Conservation (phyloP, 2,329 filamentous ascomycete species). For the Fusarium decemcellulare region DNA sequence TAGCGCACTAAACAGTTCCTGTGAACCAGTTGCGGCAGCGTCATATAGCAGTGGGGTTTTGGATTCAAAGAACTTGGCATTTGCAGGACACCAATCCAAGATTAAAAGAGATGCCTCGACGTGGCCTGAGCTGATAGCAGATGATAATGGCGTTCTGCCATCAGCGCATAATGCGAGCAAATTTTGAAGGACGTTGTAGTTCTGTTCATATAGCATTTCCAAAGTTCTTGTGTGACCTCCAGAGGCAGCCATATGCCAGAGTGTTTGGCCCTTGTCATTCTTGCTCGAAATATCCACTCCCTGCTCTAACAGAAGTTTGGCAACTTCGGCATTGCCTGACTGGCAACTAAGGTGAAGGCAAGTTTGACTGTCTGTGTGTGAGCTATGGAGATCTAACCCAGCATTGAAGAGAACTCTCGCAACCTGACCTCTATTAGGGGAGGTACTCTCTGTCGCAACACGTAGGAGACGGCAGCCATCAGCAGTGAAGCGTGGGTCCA, state of each 20-base stretch:
- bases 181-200: background rate
- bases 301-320: background rate
- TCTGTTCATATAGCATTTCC: background rate
- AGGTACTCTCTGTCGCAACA: background rate
- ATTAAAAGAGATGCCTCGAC: background rate
- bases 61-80: background rate
- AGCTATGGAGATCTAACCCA: background rate
- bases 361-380: background rate
- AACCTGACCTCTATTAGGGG: background rate
- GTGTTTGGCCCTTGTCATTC: background rate
- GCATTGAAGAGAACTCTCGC: background rate
- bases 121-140: background rate
- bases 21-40: background rate
- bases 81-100: background rate
- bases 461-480: too few relatives aligned
- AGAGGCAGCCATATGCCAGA: background rate
- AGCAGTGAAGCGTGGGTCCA: background rate
- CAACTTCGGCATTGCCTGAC: background rate
- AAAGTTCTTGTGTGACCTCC: background rate
- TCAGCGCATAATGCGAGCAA: fast-evolving
- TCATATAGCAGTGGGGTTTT: background rate
- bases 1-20: background rate
- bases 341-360: background rate
- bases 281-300: background rate
- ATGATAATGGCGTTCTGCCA: background rate